Conservation (phyloP, 148 eudicot genomes). For the Suaeda aralocaspica region DNA sequence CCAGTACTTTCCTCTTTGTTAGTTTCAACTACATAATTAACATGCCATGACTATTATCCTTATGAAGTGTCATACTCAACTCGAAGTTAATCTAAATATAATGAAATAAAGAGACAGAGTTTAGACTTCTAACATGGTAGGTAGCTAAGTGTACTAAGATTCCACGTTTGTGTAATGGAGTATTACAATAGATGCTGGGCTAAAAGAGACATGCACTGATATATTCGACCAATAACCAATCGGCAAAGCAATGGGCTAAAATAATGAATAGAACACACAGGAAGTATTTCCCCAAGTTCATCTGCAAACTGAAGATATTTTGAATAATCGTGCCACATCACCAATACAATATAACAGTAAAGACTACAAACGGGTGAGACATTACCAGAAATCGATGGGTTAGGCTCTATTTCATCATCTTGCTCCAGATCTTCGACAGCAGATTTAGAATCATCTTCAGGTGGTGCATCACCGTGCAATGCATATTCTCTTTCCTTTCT, state of each 20-base stretch:
- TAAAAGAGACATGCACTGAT: slow-evolving; percentile 1
- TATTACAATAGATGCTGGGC: background rate
- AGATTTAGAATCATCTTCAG: slow-evolving; percentile 37
- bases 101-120: too few relatives aligned
- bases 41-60: background rate
- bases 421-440: slow-evolving; percentile 33
- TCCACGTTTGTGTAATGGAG: background rate
- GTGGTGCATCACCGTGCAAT: slow-evolving; percentile 57
- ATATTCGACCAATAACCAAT: background rate
- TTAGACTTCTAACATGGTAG: background rate
- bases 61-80: background rate
- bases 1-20: background rate
- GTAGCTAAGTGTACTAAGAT: background rate
- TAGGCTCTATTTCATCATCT: slow-evolving; percentile 40
- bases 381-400: slow-evolving; percentile 72
- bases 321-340: background rate
- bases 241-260: background rate
- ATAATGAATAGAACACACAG: background rate
- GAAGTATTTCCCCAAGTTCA: too few relatives aligned
- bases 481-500: slow-evolving; percentile 75
- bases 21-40: background rate
- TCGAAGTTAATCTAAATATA: too few relatives aligned
- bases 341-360: background rate
- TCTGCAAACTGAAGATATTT: background rate
- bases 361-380: background rate